These are phyloP conservation scores for Melaleuca alternifolia DNA, from an alignment of 345 rosid species.

Conservation along the genomic window DNA sequence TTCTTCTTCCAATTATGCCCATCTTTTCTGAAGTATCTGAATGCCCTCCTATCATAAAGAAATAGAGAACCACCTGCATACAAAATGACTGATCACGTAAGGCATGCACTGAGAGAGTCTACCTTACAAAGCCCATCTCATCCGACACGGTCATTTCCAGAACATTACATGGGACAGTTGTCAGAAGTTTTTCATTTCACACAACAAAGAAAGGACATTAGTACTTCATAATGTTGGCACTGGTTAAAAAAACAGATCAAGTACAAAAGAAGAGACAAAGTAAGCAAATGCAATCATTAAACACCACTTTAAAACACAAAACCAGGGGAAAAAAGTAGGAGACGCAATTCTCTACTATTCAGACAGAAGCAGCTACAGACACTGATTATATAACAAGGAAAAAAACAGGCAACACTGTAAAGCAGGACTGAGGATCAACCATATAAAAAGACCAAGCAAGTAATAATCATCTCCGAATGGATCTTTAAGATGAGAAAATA, in stretches of 20 bases:
- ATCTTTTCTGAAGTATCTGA: conserved; percentile 89
- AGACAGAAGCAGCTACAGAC: background rate
- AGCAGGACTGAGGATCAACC: background rate
- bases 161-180: background rate
- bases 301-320: background rate
- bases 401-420: background rate
- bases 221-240: background rate
- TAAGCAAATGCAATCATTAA: background rate
- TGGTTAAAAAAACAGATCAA: background rate
- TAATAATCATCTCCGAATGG: background rate
- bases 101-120: background rate
- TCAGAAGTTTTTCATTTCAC: background rate
- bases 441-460: background rate
- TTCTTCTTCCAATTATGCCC: conserved; percentile 98
- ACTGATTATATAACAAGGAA: background rate
- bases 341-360: background rate
- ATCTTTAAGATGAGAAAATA: background rate
- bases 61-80: conserved; percentile 82
- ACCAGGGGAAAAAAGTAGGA: background rate
- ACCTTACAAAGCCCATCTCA: background rate
- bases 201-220: background rate
- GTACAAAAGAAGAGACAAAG: background rate
- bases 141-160: background rate
- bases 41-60: conserved; percentile 74
- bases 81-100: background rate